These are phyloP conservation scores for Claviceps citrina DNA, from an alignment of 2,329 filamentous ascomycete species.

Conservation along the genomic window DNA sequence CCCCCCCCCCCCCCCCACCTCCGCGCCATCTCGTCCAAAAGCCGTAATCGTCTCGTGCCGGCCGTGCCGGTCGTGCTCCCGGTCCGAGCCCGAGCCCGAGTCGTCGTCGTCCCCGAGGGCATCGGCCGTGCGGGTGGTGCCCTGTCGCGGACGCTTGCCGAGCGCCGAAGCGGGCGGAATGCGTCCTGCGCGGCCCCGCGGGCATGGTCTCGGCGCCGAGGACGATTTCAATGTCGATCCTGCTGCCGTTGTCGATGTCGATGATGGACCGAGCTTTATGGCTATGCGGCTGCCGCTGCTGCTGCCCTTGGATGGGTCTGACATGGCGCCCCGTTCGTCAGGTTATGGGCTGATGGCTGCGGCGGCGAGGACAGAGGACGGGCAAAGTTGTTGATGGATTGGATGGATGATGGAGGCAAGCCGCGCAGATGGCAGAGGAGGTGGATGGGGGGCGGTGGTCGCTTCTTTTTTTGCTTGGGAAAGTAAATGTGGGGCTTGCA, in stretches of 20 bases:
- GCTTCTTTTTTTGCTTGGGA: too few species aligned
- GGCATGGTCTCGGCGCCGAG: not conserved
- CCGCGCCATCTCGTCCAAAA: slow-evolving; percentile 30
- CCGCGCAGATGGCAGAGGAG: too few species aligned
- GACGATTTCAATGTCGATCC: too few species aligned
- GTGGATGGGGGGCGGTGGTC: too few species aligned
- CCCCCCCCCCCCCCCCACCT: slow-evolving; percentile 23
- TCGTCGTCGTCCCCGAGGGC: slow-evolving; percentile 26
- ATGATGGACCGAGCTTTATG: slow-evolving; percentile 29
- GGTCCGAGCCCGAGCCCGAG: slow-evolving; percentile 28
- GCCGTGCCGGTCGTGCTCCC: slow-evolving; percentile 11
- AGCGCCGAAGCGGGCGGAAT: slow-evolving; percentile 25
- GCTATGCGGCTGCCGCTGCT: slow-evolving; percentile 29
- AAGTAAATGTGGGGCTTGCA: too few species aligned
- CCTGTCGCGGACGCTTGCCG: slow-evolving; percentile 32
- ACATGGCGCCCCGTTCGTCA: slow-evolving; percentile 24
- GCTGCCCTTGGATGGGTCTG: slow-evolving; percentile 20
- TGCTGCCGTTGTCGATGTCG: slow-evolving; percentile 10
- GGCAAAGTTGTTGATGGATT: too few species aligned
- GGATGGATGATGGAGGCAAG: too few species aligned
- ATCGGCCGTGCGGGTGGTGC: slow-evolving; percentile 10
- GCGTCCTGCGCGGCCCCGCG: slow-evolving; percentile 13
- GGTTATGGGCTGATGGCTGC: too few species aligned
- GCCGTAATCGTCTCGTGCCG: slow-evolving; percentile 34
- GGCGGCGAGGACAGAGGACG: too few species aligned